A percentile compares a stretch with the other conserved stretches of the same genome.
phyloP scores from a whole-genome alignment of 139 green algal species.

The Micractinium conductrix region DNA sequence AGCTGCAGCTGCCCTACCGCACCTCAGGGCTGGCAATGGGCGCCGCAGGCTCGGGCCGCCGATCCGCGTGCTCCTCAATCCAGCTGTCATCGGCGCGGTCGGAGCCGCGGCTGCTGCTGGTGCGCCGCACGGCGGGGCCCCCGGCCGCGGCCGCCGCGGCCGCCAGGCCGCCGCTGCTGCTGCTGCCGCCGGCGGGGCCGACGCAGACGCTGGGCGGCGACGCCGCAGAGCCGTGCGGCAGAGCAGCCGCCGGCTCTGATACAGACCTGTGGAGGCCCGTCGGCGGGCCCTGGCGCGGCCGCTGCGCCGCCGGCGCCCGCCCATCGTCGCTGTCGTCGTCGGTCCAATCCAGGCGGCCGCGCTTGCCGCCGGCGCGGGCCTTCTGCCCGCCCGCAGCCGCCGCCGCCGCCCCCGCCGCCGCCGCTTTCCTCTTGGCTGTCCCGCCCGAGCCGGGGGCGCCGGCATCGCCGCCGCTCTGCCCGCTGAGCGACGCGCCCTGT shows the following conservation, averaged over 20 bases:
- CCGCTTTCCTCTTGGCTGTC: too few relatives aligned
- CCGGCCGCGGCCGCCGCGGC: background rate
- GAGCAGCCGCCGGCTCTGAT: background rate
- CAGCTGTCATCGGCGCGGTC: slow-evolving; percentile 22
- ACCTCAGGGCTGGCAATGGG: slow-evolving; percentile 28
- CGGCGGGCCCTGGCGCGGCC: background rate
- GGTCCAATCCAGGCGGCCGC: background rate
- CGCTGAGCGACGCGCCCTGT: background rate
- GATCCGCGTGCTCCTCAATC: slow-evolving; percentile 31
- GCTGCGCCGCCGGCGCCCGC: background rate
- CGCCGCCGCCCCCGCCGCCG: background rate
- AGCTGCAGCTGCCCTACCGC: background rate
- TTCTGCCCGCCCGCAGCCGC: background rate
- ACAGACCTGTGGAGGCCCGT: background rate
- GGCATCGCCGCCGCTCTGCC: background rate
- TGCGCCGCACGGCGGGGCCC: background rate
- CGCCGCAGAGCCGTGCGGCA: background rate
- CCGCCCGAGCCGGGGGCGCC: background rate
- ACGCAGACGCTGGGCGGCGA: slow-evolving; percentile 6
- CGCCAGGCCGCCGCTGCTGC: background rate
- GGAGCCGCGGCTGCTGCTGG: slow-evolving; percentile 36
- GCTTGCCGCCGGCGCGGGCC: background rate
- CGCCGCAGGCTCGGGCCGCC: slow-evolving; percentile 23
- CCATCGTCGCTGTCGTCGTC: slow-evolving; percentile 25
- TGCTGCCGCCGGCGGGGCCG: slow-evolving; percentile 3